Evolutionary conservation across 1,284 basidiomycete species (phyloP), one percentile per base, ranked within the genome.

Genomic region (Ceraceosorus bombacis): DNA sequence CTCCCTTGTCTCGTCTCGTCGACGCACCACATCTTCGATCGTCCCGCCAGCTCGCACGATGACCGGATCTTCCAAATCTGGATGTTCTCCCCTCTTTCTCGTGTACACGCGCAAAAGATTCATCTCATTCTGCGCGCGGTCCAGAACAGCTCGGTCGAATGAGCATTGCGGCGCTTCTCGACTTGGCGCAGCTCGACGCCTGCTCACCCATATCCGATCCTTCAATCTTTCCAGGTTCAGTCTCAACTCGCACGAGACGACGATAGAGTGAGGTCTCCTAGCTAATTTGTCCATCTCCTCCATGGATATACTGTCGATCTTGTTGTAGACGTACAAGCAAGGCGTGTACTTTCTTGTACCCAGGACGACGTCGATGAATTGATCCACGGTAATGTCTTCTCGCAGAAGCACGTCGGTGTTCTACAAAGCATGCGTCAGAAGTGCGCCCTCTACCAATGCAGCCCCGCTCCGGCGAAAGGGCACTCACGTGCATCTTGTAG

Each of bases 361-460:
- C 58, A 97, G 88, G 15, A 98, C 83, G 8, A 96, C 90, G 75
- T 98, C 94, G 72, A 97, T 95, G 75, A 97, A 95, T 76, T 97
- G 90, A 78, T 98, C 93, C 2, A 88, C 90, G 4, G 89, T 90
- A 67, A 96, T 91, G 40, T 75, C 73, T 49, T 75, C 66, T 10
- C 71, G 57, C 49, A 75, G 59, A 67, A 73, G 69, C 41, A 75
- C 71, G 46, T 75, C 73, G 39, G 62, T 61, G 50, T 75, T 75
- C 60, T 64, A 36, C 49, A 17, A 46, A 8, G 41, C 8, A n/a
- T 8, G 8, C 38, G 40, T 38, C 51, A 53, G 51, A 7, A 7
- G 15, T 6, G 41, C n/a, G n/a, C n/a, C n/a, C n/a, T n/a, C n/a
- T n/a, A n/a, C n/a, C n/a, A n/a, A n/a, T n/a, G n/a, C n/a, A n/a